Base-by-base conservation (phyloP, 495 filamentous ascomycete species). In the Cercophora scortea region DNA sequence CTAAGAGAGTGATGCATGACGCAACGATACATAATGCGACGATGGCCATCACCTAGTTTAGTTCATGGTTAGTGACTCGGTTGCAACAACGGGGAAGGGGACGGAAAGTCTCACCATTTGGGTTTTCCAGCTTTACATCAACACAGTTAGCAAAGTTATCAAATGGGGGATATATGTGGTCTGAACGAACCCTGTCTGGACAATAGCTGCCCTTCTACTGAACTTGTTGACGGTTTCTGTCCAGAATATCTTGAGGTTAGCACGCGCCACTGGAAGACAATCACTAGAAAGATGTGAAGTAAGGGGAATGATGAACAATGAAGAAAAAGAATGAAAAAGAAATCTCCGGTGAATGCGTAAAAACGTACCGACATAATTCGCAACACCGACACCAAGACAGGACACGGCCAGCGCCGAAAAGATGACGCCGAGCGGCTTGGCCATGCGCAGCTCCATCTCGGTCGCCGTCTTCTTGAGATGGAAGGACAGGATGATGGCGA, bases 401-500 rank as follows among this genome's bases (percentile, higher is more conserved):
- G 79, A 75, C 2, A 96, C 59, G 46, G 86, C 84, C 18, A 97
- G 71, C 0, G 83, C 50, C 90, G 90, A 96, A 72, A 98, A 97
- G 41, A 95, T 71, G 45, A 89, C 73, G 0, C 93, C 93, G 3
- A 98, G 79, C 0, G 94, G 94, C 46, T 88, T 66, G 0, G 93
- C 83, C 71, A 96, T 81, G 41, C 77, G 78, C 53, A 78, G 75
- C 70, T 97, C 93, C 0, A 88, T 64, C 4, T 64, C 61, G 1
- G 83, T 80, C 3, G 93, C 88, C 52, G 83, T 68, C 16, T 76
- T 71, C 55, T 88, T 88, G 49, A 98, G 81, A 58, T 98, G 91
- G 67, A 98, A 97, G 8, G 90, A 95, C 39, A 95, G 78, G 8
- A 93, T 79, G 54, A 98, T 95, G 40, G 93, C 93, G 15, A 92